These are phyloP conservation scores for Scheffersomyces lignicola DNA, from an alignment of 1,139 yeast genomes.

Conservation along the genomic window DNA sequence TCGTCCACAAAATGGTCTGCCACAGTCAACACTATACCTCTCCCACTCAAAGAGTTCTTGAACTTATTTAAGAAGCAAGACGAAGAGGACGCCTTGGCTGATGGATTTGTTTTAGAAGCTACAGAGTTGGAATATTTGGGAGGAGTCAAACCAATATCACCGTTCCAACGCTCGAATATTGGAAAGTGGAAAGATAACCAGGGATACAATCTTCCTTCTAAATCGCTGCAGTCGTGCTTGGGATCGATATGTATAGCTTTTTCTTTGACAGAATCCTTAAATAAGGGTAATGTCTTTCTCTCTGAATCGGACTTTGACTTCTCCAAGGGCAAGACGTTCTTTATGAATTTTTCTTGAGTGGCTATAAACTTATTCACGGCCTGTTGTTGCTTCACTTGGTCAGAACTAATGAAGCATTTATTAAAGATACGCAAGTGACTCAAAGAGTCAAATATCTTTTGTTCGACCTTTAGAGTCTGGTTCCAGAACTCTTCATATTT, in stretches of 20 bases:
- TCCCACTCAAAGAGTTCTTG: conserved; percentile 25
- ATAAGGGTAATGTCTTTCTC: neutral
- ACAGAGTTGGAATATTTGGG: neutral
- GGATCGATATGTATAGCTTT: neutral
- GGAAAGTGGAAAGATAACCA: conserved; percentile 18
- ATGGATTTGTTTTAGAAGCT: conserved; percentile 10
- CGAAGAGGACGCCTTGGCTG: conserved; percentile 11
- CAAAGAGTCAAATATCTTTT: conserved; percentile 37
- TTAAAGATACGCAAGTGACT: conserved; percentile 41
- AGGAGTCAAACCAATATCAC: conserved; percentile 30
- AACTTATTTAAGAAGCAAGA: conserved; percentile 30
- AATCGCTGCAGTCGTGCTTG: conserved; percentile 3
- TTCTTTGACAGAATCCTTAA: neutral
- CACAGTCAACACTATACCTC: conserved; percentile 41
- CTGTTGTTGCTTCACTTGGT: conserved; percentile 7
- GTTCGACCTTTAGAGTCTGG: conserved; percentile 19
- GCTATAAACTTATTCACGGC: neutral
- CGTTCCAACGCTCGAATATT: conserved; percentile 14
- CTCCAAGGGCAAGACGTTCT: neutral
- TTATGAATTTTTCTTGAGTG: neutral
- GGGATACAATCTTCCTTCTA: conserved; percentile 18
- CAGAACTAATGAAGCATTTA: conserved; percentile 31
- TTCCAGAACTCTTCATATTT: conserved; percentile 14
- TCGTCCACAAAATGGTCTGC: conserved; percentile 28
- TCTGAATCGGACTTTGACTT: neutral